Base-by-base conservation (phyloP, 495 filamentous ascomycete genomes). In the Podospora pseudocomata region DNA sequence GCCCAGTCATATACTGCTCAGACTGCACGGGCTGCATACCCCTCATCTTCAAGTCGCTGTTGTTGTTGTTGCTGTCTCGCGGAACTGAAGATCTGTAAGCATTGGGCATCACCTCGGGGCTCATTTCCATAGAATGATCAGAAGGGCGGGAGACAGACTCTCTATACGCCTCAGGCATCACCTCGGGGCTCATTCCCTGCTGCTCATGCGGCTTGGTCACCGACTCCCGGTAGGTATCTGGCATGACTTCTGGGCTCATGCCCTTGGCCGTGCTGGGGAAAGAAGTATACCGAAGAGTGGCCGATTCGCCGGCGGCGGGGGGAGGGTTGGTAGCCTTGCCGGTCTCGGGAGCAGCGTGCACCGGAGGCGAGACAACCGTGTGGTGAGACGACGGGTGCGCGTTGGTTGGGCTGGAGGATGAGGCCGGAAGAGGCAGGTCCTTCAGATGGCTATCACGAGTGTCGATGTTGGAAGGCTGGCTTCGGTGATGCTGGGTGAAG, bases 201-300 rank as follows among this genome's bases (percentile, higher is more conserved):
- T 53, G 32, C 39, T n/a, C 20, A 23, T 67, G 59, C 28, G 65
- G 1, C 23, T 30, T 19, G 20, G 62, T 19, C 6, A 59, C 62
- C 2, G 65, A 70, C 5, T 63, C 28, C 2, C 56, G 70, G 54
- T 74, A 74, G 0, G 65, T 53, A 0, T 62, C 67, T 0, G 74
- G 74, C 63, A 71, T 71, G 6, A 73, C 70, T 39, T 71, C 72
- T 3, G 74, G 74, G 53, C 70, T 65, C 68, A 66, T 70, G 26
- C 66, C 44, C 5, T 66, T 57, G 53, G 16, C 30, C 59, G 67
- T 55, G 49, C 55, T 59, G 18, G 58, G 67, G 23, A 56, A 66
- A 16, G 63, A 44, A 3, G 67, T 68, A 55, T 60, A 20, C n/a
- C 59, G 39, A 0, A 49, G 30, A 19, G 55, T 58, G 60, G 60